Conservation (phyloP, 2,329 filamentous ascomycete species). For the Stemphylium beticola region DNA sequence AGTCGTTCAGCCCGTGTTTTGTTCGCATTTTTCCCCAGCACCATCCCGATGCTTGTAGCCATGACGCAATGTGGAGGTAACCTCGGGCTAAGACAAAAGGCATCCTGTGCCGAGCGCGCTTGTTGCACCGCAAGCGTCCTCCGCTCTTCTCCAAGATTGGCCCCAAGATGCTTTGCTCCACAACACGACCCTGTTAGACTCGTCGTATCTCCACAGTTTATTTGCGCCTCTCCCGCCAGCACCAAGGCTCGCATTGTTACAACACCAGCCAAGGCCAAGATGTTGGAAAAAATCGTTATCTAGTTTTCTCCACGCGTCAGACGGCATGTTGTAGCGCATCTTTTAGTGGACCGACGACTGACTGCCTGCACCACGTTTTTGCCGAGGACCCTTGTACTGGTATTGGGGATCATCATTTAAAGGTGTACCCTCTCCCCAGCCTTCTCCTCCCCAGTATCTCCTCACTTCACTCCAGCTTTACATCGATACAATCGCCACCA, state of each 20-base stretch:
- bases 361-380: slow-evolving; percentile 18
- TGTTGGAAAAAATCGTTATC: slow-evolving; percentile 36
- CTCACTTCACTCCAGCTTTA: slow-evolving; percentile 28
- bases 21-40: background rate
- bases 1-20: background rate
- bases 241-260: slow-evolving; percentile 27
- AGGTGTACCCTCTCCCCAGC: slow-evolving; percentile 29
- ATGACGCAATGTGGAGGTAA: slow-evolving; percentile 31
- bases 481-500: slow-evolving; percentile 25
- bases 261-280: slow-evolving; percentile 39
- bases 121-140: slow-evolving; percentile 32
- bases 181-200: slow-evolving; percentile 31
- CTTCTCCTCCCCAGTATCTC: slow-evolving; percentile 27
- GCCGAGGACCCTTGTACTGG: slow-evolving; percentile 22
- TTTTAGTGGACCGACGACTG: slow-evolving; percentile 28
- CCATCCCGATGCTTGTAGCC: slow-evolving; percentile 8
- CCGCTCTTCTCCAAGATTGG: slow-evolving; percentile 33
- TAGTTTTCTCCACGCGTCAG: slow-evolving; percentile 38
- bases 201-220: slow-evolving; percentile 36
- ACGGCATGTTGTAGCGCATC: slow-evolving; percentile 24
- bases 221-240: slow-evolving; percentile 33
- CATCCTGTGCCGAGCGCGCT: slow-evolving; percentile 30
- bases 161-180: slow-evolving; percentile 27
- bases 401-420: slow-evolving; percentile 31
- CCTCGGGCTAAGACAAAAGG: slow-evolving; percentile 27